These are phyloP conservation scores for Pythium aphanidermatum DNA, from an alignment of 352 stramenopile genomes.

Conservation along the genomic window DNA sequence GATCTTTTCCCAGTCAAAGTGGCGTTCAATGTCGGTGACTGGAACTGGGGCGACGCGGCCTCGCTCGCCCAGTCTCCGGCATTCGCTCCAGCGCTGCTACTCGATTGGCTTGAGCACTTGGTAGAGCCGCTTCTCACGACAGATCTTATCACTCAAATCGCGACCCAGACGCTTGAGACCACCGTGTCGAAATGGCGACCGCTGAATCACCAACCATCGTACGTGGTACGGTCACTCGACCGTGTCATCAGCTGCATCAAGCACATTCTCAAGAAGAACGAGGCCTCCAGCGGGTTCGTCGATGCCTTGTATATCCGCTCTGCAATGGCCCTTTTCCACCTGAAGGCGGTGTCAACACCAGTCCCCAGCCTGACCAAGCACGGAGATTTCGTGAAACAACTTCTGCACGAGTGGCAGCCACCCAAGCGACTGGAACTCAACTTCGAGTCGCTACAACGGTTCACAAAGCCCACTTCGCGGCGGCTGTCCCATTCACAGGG, in stretches of 20 bases:
- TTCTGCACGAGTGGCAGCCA: slow-evolving; percentile 50
- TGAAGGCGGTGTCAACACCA: slow-evolving; percentile 18
- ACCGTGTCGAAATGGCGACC: slow-evolving; percentile 22
- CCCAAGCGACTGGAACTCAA: slow-evolving; percentile 65
- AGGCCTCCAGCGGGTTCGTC: slow-evolving; percentile 20
- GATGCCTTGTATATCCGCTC: slow-evolving; percentile 43
- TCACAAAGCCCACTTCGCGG: slow-evolving; percentile 9
- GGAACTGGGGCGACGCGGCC: slow-evolving; percentile 46
- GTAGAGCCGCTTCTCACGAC: slow-evolving; percentile 39
- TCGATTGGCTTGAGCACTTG: slow-evolving; percentile 81
- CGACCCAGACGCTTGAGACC: slow-evolving; percentile 2
- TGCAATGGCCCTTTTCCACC: slow-evolving; percentile 64
- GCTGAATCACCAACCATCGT: slow-evolving; percentile 52
- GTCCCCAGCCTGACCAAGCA: slow-evolving; percentile 15
- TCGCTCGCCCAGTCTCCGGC: slow-evolving; percentile 16
- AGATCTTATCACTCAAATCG: slow-evolving; percentile 22
- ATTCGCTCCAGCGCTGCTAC: slow-evolving; percentile 41
- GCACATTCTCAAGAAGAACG: slow-evolving; percentile 27
- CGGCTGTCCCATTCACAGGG: background rate
- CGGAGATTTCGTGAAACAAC: slow-evolving; percentile 36
- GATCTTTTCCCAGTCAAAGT: slow-evolving; percentile 68
- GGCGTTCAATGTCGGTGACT: slow-evolving; percentile 67
- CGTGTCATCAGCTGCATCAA: slow-evolving; percentile 47
- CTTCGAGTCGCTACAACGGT: slow-evolving; percentile 58
- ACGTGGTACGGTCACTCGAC: slow-evolving; percentile 50